phyloP scores from a whole-genome alignment of 1,139 yeast species.

The Sugiyamaella xylanicola region DNA sequence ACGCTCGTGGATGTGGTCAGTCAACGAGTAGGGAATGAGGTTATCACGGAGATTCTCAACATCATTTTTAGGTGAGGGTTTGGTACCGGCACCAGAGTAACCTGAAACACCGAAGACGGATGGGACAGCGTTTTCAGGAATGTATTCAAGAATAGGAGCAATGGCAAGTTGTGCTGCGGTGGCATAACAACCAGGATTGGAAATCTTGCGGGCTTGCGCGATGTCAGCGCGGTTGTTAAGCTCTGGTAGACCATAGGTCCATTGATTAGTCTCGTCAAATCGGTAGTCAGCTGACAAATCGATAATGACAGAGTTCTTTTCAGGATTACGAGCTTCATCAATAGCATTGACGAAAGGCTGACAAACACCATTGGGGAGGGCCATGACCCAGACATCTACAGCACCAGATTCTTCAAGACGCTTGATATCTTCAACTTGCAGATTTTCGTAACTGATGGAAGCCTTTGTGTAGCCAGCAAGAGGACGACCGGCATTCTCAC shows the following conservation, averaged over 20 bases:
- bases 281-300: conserved; percentile 96
- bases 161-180: conserved; percentile 95
- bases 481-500: conserved; percentile 87
- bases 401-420: conserved; percentile 71
- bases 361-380: conserved; percentile 96
- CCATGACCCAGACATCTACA: conserved; percentile 98
- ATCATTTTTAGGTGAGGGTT: conserved; percentile 96
- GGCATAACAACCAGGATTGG: conserved; percentile 98
- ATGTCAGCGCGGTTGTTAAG: conserved; percentile 62
- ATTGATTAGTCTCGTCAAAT: conserved; percentile 81
- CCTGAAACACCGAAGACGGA: conserved; percentile 94
- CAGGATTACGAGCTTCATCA: conserved; percentile 54
- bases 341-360: conserved; percentile 96
- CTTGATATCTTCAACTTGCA: conserved; percentile 84
- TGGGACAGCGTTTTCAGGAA: conserved; percentile 62
- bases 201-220: conserved; percentile 75
- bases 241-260: conserved; percentile 93
- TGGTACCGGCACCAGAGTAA: conserved; percentile 98
- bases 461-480: conserved; percentile 84
- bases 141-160: conserved; percentile 69
- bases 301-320: conserved; percentile 70
- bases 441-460: conserved; percentile 77
- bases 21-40: conserved; percentile 90
- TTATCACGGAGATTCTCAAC: conserved; percentile 70
- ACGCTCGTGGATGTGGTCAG: conserved; percentile 94